phyloP scores from a whole-genome alignment of 768 basidiomycete species.

The Epithele typhae region DNA sequence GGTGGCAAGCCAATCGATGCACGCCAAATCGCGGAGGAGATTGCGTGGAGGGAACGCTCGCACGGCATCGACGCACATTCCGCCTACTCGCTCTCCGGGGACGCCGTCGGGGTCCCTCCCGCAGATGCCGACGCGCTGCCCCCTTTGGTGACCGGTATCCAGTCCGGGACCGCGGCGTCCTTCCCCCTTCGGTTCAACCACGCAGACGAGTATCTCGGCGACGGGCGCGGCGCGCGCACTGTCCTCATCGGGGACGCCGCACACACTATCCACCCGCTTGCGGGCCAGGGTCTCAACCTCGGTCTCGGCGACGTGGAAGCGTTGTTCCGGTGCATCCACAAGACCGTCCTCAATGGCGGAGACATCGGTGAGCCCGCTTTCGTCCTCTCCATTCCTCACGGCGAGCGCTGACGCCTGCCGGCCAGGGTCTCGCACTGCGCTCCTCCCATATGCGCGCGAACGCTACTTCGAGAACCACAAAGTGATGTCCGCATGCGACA shows the following conservation, averaged over 20 bases:
- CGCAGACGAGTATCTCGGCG: conserved; percentile 81
- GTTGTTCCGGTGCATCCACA: conserved; percentile 61
- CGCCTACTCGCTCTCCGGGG: conserved; percentile 50
- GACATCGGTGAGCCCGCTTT: conserved; percentile 71
- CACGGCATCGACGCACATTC: conserved; percentile 64
- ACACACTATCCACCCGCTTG: conserved; percentile 91
- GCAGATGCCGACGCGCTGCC: conserved; percentile 62
- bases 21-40: conserved; percentile 53
- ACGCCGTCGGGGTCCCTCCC: conserved; percentile 51
- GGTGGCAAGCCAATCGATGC: conserved; percentile 42
- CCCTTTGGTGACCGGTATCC: conserved; percentile 68
- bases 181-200: conserved; percentile 90
- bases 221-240: conserved; percentile 60
- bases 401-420: neutral
- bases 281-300: conserved; percentile 93
- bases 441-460: conserved; percentile 72
- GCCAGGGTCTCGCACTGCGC: conserved; percentile 68
- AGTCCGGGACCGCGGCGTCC: conserved; percentile 71
- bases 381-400: neutral
- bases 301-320: conserved; percentile 85
- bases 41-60: conserved; percentile 68
- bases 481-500: conserved; percentile 80
- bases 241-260: conserved; percentile 95
- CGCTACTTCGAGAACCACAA: conserved; percentile 87
- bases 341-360: conserved; percentile 55